Percentiles rank a stretch among this genome's conserved stretches.
Conservation (phyloP, 2,329 filamentous ascomycete species). For the Didymella sp. region DNA sequence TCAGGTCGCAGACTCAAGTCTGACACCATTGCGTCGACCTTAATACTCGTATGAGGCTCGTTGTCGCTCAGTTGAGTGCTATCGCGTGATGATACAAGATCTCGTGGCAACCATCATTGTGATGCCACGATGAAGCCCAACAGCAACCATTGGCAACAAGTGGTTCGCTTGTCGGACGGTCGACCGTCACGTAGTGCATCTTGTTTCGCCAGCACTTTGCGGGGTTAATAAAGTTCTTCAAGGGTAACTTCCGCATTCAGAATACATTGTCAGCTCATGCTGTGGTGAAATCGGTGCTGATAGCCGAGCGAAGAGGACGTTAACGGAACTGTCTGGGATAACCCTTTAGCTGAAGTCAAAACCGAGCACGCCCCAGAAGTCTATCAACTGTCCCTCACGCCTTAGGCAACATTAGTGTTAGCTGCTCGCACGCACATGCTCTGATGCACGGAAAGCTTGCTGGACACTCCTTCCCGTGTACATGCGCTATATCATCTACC, state of each 20-base stretch:
- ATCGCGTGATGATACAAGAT: background rate
- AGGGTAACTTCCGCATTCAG: background rate
- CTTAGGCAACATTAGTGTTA: background rate
- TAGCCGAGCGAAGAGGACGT: background rate
- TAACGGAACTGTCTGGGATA: background rate
- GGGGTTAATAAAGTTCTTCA: background rate
- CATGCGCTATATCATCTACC: background rate
- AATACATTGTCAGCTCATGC: background rate
- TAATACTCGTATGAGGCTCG: background rate
- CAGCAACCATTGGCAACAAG: background rate
- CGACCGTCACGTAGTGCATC: background rate
- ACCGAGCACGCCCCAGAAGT: background rate
- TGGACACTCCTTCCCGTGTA: background rate
- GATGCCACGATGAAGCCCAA: background rate
- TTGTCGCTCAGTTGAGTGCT: background rate
- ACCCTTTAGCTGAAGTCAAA: background rate
- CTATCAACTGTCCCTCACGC: background rate
- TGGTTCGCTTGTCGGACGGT: background rate
- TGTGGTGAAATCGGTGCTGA: background rate
- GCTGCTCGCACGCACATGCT: background rate
- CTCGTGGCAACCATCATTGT: background rate
- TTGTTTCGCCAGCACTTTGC: background rate
- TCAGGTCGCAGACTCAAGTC: background rate
- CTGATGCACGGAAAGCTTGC: background rate
- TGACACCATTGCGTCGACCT: background rate